A percentile compares a stretch with the other conserved stretches of the same genome.
These are phyloP conservation scores for Akanthomyces uredinophilus DNA, from an alignment of 2,329 filamentous ascomycete species.

Conservation along the genomic window DNA sequence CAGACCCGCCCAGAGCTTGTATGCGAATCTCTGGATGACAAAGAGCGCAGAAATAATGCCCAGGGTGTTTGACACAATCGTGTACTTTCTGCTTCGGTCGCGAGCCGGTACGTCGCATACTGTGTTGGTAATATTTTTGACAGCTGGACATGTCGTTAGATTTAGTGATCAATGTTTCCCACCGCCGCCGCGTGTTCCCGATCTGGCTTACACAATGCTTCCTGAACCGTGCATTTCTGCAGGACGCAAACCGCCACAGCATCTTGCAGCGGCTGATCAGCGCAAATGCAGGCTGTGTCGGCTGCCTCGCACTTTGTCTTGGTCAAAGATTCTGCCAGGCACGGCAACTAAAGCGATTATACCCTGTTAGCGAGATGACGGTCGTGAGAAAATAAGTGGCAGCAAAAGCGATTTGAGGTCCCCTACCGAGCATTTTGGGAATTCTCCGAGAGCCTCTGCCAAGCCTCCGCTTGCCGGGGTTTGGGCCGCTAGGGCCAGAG, in stretches of 20 bases:
- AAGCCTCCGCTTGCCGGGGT: conserved; percentile 4
- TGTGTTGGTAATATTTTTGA: conserved; percentile 17
- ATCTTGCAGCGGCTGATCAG: not conserved
- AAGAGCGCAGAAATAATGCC: conserved; percentile 30
- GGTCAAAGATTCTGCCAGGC: not conserved
- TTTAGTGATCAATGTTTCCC: not conserved
- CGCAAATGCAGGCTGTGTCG: conserved; percentile 8
- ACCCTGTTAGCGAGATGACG: not conserved
- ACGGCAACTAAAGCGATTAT: not conserved
- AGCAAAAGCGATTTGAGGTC: not conserved
- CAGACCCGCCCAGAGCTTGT: conserved; percentile 24
- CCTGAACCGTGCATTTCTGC: not conserved
- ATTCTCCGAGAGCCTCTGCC: not conserved
- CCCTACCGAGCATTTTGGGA: conserved; percentile 10
- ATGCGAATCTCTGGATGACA: conserved; percentile 29
- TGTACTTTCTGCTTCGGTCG: conserved; percentile 17
- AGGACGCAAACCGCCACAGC: conserved; percentile 1
- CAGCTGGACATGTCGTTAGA: not conserved
- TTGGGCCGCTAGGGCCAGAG: not conserved
- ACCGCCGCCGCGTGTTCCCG: not conserved
- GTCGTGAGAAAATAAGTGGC: not conserved
- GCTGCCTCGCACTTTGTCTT: not conserved
- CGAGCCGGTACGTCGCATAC: conserved; percentile 17
- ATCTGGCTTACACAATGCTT: conserved; percentile 6
- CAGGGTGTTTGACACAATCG: conserved; percentile 18